Base-by-base conservation (phyloP, 2,329 filamentous ascomycete species). In the Stromatinia cepivora region DNA sequence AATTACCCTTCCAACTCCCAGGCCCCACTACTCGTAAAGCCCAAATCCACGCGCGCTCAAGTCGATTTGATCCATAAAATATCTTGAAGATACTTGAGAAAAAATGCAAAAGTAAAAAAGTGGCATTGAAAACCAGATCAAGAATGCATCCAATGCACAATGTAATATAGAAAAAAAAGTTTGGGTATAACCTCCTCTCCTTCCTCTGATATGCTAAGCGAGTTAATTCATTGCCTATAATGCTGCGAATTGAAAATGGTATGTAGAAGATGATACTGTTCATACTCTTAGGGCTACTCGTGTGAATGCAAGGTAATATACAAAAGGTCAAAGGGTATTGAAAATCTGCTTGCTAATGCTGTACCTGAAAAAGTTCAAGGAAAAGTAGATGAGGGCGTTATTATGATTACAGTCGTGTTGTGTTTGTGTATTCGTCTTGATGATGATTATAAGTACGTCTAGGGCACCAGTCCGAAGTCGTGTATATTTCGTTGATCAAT, bases 401-500 rank as follows among this genome's bases (percentile, higher is more conserved):
- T 69, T 69, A 70, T 66, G 42, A 69, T 69, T 69, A 69, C 42
- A 69, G 34, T 69, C 45, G 52, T 58, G 25, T 57, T 42, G 22
- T 69, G 34, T 34, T 50, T 69, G 61, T 66, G 15, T 66, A 8
- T 48, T 65, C 11, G 31, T 42, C 28, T 39, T 56, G 42, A 11
- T 25, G 42, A 11, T 25, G 15, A 62, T 63, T 54, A 64, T 34
- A 36, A 25, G 45, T 36, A 70, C 66, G 66, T 67, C 70, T 65
- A 61, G 69, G 73, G 74, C 72, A 58, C 75, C 75, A 69, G 74
- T 73, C 74, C 74, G 71, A 71, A 73, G 73, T 71, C 70, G 69
- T 73, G n/a, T 65, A 69, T 61, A 65, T 54, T 28, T 59, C 15
- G 50, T 65, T 66, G 66, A 64, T 69, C 58, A 63, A 54, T 53